Evolutionary conservation across 768 basidiomycete species (phyloP), one percentile per base, ranked within the genome.

Genomic region (Suillus placidus): DNA sequence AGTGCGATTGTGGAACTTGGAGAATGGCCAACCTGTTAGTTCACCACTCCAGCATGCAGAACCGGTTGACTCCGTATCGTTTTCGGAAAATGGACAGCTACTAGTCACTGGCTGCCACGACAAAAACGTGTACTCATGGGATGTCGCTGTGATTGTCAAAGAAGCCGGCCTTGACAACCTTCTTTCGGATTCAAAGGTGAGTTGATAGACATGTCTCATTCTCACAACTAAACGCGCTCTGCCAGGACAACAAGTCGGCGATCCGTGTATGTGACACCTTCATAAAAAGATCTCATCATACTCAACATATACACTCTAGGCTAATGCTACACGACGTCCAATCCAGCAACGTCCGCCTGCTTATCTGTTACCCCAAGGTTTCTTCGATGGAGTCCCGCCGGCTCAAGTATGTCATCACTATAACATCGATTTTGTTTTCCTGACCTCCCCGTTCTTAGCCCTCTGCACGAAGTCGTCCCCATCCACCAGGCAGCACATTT

Each of bases 51-150:
- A 14, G 23, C 49, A 49, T 26, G 12, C 49, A 49, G 0, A 10
- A 0, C 0, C 0, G 6, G 47, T 49, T 4, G 1, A 10, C 3
- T 49, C 3, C 6, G 47, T 49, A 3, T 49, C 49, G 0, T 49
- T 49, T 49, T 49, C 49, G 1, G 3, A 0, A 0, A 13, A 14
- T 49, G 49, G 49, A 49, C 26, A 26, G 13, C 49, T 26, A 26
- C 23, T 49, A 26, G 49, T 13, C 2, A 49, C 49, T 49, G 49
- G 23, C 12, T 49, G 49, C 23, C 0, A 0, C 0, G 23, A 49
- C 13, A 2, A 26, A 5, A 26, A 49, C 6, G 49, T 23, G 10
- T 13, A 49, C 5, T 3, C 13, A 26, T 47, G 45, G 45, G n/a
- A 47, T n/a, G 20, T 45, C n/a, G 8, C 43, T n/a, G 20, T 9